phyloP scores from a whole-genome alignment of 805 yeast genomes.

The Candida maesae region DNA sequence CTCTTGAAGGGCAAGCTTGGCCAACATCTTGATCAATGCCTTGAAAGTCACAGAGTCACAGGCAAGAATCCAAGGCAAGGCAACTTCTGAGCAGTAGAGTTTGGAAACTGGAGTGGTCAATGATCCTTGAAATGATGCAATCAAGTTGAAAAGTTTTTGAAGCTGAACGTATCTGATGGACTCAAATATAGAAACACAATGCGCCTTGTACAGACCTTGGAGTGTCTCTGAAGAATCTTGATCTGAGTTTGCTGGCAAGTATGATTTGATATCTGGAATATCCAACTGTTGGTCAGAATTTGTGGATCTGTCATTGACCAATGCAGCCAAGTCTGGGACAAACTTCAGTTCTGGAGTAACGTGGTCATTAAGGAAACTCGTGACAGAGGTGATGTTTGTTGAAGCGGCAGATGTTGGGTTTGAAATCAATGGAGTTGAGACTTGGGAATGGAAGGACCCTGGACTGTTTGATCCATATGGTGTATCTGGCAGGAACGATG shows the following conservation, averaged over 20 bases:
- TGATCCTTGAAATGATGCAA: conserved; percentile 49
- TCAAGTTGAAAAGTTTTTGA: conserved; percentile 50
- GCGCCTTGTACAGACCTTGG: conserved; percentile 56
- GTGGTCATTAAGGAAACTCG: conserved; percentile 18
- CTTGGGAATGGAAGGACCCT: conserved; percentile 24
- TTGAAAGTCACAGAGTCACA: conserved; percentile 65
- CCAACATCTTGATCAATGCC: conserved; percentile 52
- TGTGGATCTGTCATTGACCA: conserved; percentile 15
- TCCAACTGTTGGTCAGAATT: conserved; percentile 25
- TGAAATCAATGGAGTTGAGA: conserved; percentile 23
- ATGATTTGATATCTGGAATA: conserved; percentile 35
- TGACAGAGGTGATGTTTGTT: conserved; percentile 10
- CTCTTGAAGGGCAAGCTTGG: conserved; percentile 54
- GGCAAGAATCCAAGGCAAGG: conserved; percentile 58
- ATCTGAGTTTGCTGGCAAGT: conserved; percentile 19
- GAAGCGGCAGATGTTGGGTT: conserved; percentile 10
- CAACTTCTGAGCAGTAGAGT: conserved; percentile 45
- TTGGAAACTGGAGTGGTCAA: conserved; percentile 62
- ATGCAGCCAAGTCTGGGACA: conserved; percentile 18
- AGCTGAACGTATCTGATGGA: conserved; percentile 64
- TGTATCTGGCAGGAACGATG: conserved; percentile 26
- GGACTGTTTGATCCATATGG: conserved; percentile 30
- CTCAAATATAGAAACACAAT: conserved; percentile 63
- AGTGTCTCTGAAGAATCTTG: conserved; percentile 51
- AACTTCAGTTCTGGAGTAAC: conserved; percentile 19